Percentiles rank a stretch among this genome's conserved stretches.
These are phyloP conservation scores for Lichtheimia ramosa DNA, from an alignment of 371 early-diverging fungal species.

Conservation along the genomic window DNA sequence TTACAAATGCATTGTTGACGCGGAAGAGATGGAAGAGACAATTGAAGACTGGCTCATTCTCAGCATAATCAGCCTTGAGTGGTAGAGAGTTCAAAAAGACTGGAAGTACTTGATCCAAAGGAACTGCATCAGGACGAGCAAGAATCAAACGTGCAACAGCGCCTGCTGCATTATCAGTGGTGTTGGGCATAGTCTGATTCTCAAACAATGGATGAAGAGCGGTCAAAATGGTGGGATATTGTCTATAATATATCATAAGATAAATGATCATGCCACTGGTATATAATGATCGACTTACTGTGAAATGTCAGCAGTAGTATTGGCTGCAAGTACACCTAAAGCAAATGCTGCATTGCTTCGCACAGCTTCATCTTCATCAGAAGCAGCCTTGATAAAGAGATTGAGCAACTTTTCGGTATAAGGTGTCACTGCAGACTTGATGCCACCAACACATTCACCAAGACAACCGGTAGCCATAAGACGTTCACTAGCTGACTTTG, in stretches of 20 bases:
- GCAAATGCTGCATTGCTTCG: conserved; percentile 85
- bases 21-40: conserved; percentile 64
- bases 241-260: conserved; percentile 19
- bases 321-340: conserved; percentile 69
- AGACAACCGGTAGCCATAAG: conserved; percentile 87
- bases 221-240: conserved; percentile 68
- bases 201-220: conserved; percentile 74
- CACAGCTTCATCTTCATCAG: conserved; percentile 78
- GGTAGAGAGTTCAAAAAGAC: conserved; percentile 72
- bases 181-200: conserved; percentile 59
- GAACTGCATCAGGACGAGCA: conserved; percentile 68
- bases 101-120: conserved; percentile 76
- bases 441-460: conserved; percentile 74
- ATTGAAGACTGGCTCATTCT: conserved; percentile 78
- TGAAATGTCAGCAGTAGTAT: conserved; percentile 67
- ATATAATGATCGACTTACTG: conserved; percentile 24
- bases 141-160: conserved; percentile 59
- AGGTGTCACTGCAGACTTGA: conserved; percentile 67
- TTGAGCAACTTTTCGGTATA: conserved; percentile 64
- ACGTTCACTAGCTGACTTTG: conserved; percentile 69
- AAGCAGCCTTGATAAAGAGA: conserved; percentile 68
- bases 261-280: too few relatives aligned
- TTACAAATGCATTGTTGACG: conserved; percentile 47
- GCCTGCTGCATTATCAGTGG: conserved; percentile 85
- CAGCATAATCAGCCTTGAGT: conserved; percentile 75